Base-by-base conservation (phyloP, 768 basidiomycete genomes). In the Calocera viscosa region DNA sequence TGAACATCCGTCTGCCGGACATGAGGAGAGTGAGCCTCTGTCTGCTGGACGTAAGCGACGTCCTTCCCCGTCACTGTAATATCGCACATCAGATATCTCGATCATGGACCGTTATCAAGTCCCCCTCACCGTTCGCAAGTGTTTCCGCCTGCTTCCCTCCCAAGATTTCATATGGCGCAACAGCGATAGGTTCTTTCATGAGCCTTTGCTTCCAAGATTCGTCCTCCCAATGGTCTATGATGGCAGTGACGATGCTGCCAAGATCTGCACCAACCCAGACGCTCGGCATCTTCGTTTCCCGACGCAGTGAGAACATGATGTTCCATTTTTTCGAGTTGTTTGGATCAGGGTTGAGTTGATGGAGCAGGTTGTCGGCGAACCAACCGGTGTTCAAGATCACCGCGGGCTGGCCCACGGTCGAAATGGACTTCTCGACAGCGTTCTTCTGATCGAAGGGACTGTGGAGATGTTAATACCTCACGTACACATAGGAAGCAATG, bases 141-240 rank as follows among this genome's bases (percentile, higher is more conserved):
- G 53, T 60, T 2, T 32, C 19, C 11, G 30, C 30, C 8, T 38
- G 35, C 14, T 38, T 38, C 35, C 35, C 35, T 5, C 35, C 35
- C 7, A 14, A 38, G 35, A 38, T 38, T 38, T 38, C 35, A 38
- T 38, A 38, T 38, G 35, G 35, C 5, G 35, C 35, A 14, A 14
- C 35, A 14, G 14, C 35, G 35, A 38, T 38, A 38, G 35, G 35
- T 26, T 64, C 63, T 60, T 49, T 64, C 64, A 49, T 65, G 22
- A 65, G 24, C 64, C 63, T 65, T 24, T 47, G 19, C 49, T 60
- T 32, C 41, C 65, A 49, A 11, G 40, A 40, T 12, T 43, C 67
- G 34, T 65, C 65, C 65, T 68, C 64, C 67, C 53, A 60, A 26
- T 60, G 53, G 53, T 60, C 53, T 5, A 60, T 30, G 19, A 60